Conservation (phyloP, 2,329 filamentous ascomycete genomes). For the Diaporthe citrichinensis region DNA sequence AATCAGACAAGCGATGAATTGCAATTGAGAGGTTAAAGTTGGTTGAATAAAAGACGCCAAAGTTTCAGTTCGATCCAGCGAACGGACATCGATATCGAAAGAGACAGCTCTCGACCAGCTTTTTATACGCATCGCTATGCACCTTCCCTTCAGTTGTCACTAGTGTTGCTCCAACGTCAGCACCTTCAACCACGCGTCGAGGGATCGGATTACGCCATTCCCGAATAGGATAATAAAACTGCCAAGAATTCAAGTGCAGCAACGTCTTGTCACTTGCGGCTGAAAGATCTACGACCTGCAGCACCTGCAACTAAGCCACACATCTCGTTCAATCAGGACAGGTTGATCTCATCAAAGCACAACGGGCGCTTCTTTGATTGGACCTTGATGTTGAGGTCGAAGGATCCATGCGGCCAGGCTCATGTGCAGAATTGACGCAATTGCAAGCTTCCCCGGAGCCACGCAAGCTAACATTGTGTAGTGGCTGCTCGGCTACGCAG, state of each 20-base stretch:
- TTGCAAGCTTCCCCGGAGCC: neutral
- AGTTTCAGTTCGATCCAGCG: neutral
- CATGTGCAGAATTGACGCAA: neutral
- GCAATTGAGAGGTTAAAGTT: too few species aligned
- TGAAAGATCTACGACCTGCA: neutral
- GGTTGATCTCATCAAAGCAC: neutral
- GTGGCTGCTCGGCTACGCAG: neutral
- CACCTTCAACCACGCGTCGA: neutral
- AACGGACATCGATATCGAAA: neutral
- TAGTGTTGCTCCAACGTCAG: neutral
- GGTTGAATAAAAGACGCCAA: too few species aligned
- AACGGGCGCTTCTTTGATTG: neutral
- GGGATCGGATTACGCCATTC: neutral
- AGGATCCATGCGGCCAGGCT: neutral
- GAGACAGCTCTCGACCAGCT: neutral
- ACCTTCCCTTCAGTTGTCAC: accelerated
- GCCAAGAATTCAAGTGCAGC: neutral
- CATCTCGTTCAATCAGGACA: neutral
- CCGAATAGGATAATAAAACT: slow-evolving; percentile 22
- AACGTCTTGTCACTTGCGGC: neutral
- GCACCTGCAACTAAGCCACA: neutral
- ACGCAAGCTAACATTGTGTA: neutral
- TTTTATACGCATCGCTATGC: neutral
- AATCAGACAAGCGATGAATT: too few species aligned
- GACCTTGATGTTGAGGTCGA: neutral